Percentiles rank a stretch among this genome's conserved stretches.
phyloP scores from a whole-genome alignment of 139 green algal species.

The Micractinium sp. region DNA sequence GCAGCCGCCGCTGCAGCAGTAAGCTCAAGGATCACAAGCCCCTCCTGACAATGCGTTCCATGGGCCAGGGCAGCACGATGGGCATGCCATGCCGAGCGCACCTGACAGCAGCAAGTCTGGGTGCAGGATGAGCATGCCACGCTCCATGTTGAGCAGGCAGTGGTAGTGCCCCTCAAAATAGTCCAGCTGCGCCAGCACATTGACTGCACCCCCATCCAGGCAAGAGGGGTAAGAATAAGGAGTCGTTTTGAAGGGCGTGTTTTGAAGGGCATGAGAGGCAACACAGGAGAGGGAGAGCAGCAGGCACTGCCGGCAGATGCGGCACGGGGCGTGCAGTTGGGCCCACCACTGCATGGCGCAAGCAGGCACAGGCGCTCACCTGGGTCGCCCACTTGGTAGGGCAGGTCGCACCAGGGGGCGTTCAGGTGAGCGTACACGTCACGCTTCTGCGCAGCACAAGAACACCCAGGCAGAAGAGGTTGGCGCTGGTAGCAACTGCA shows the following conservation, averaged over 20 bases:
- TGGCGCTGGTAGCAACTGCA: background rate
- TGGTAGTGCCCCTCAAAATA: conserved; percentile 33
- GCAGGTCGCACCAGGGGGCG: conserved; percentile 63
- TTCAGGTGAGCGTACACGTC: conserved; percentile 62
- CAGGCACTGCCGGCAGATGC: background rate
- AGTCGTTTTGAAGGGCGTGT: background rate
- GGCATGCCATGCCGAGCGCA: conserved; percentile 3
- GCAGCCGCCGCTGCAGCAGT: too few relatives aligned
- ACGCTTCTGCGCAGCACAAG: conserved; percentile 25
- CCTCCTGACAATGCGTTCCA: too few relatives aligned
- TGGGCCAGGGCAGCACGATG: too few relatives aligned
- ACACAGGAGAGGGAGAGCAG: background rate
- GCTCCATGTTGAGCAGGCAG: conserved; percentile 31
- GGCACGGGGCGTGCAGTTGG: background rate
- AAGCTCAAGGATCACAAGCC: too few relatives aligned
- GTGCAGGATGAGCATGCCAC: conserved; percentile 74
- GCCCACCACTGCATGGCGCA: background rate
- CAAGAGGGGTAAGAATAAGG: background rate
- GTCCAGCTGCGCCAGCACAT: conserved; percentile 59
- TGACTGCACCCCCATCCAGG: conserved; percentile 38
- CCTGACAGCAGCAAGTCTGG: conserved; percentile 82
- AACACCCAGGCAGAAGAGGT: background rate
- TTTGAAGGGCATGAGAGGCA: background rate
- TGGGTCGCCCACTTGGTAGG: conserved; percentile 56
- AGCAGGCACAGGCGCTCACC: background rate